Evolutionary conservation across 352 stramenopile genomes (phyloP), one percentile per base, ranked within the genome.

Genomic region (Elongisporangium anandrum): DNA sequence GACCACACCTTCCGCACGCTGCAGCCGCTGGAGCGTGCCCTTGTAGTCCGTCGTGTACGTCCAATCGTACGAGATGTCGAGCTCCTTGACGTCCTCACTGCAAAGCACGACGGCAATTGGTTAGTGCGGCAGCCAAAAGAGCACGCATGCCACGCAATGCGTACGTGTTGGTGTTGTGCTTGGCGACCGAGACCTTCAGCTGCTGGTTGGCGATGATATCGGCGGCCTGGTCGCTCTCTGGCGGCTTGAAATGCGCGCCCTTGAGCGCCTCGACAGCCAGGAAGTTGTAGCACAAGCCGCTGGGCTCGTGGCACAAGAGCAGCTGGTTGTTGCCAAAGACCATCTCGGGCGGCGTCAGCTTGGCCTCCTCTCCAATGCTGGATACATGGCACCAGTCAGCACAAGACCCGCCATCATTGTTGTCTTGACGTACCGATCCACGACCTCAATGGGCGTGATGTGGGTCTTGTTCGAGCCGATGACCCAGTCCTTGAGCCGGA

Each of bases 21-120:
- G 61, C 10, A 88, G 41, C 16, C 73, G 80, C 60, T 87, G 80
- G 26, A 90, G 53, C 45, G 76, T 90, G 39, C 84, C 84, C 68
- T 90, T 88, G 67, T 94, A 94, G 67, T 92, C 75, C 7, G 79
- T 94, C 56, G 85, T 79, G 70, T 83, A 94, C 34, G 85, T 94
- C 85, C 85, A 94, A 59, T 94, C 85, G 61, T 92, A 94, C 54
- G 80, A 73, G 50, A 94, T 92, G 54, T 90, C 70, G 24, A 94
- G 66, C 61, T 90, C 80, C 62, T 92, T 94, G n/a, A 94, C 80
- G 6, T 88, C 79, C 29, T 88, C 79, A 19, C 80, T 89, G 26
- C 10, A n/a, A 24, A 60, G 21, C 34, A 52, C 47, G 48, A 34
- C 15, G 38, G 54, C 38, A 51, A 34, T 29, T 41, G 19, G 20